phyloP scores from a whole-genome alignment of 805 yeast genomes.

The Starmerella bombi region DNA sequence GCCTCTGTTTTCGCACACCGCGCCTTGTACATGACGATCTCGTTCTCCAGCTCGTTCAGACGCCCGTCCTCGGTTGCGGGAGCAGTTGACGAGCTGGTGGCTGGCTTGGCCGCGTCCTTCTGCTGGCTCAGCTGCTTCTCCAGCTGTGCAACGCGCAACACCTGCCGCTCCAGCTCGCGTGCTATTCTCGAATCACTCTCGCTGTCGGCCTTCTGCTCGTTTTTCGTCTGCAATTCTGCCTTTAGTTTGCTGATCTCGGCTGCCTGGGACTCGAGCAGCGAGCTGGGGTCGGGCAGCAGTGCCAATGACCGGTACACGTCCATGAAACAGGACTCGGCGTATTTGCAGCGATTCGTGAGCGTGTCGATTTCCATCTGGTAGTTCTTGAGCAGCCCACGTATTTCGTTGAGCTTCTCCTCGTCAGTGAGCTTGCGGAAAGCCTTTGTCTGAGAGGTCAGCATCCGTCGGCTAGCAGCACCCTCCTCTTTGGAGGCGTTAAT shows the following conservation, averaged over 20 bases:
- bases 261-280: conserved; percentile 45
- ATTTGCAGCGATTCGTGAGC: conserved; percentile 63
- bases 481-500: conserved; percentile 56
- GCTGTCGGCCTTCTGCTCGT: conserved; percentile 12
- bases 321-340: conserved; percentile 59
- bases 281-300: conserved; percentile 89
- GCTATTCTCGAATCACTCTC: conserved; percentile 29
- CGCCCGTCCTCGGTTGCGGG: conserved; percentile 12
- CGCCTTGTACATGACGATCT: conserved; percentile 2
- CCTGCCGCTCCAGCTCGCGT: conserved; percentile 61
- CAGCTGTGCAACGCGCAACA: conserved; percentile 51
- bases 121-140: conserved; percentile 48
- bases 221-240: conserved; percentile 31
- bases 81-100: conserved; percentile 1
- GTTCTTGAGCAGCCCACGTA: conserved; percentile 52
- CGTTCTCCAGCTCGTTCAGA: conserved; percentile 13
- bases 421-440: conserved; percentile 62
- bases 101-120: neutral
- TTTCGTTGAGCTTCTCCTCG: conserved; percentile 48
- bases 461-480: conserved; percentile 59
- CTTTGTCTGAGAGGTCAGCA: conserved; percentile 73
- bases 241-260: conserved; percentile 21
- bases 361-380: conserved; percentile 84
- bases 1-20: conserved; percentile 4
- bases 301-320: conserved; percentile 61